phyloP scores from a whole-genome alignment of 2,329 filamentous ascomycete genomes.

The Nectriaceae sp. region DNA sequence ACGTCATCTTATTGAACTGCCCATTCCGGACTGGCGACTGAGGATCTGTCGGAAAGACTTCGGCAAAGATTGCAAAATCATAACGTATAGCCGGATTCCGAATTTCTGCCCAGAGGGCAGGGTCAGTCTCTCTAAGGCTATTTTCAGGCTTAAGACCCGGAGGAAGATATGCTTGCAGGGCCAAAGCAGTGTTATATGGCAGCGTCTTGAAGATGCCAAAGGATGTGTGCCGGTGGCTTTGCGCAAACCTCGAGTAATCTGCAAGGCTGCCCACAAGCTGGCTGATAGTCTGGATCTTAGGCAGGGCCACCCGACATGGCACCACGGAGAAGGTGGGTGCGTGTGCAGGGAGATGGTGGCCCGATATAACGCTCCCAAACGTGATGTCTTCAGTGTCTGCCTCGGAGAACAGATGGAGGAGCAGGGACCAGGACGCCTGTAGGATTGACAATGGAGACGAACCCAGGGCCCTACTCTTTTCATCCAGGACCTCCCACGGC shows the following conservation, averaged over 20 bases:
- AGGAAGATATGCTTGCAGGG: slow-evolving; percentile 32
- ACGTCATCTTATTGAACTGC: slow-evolving; percentile 1
- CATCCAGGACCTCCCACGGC: slow-evolving; percentile 11
- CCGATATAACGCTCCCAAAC: slow-evolving; percentile 37
- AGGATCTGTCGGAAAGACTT: neutral
- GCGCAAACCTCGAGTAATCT: slow-evolving; percentile 5
- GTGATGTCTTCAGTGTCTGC: slow-evolving; percentile 34
- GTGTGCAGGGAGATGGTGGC: slow-evolving; percentile 27
- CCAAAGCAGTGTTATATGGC: slow-evolving; percentile 38
- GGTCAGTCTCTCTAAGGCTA: neutral
- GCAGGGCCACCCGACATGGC: slow-evolving; percentile 31
- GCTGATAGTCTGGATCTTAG: slow-evolving; percentile 11
- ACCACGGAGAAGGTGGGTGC: slow-evolving; percentile 38
- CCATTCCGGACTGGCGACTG: too few relatives aligned
- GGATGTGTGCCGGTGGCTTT: slow-evolving; percentile 26
- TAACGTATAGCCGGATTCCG: neutral
- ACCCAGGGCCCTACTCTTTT: slow-evolving; percentile 21
- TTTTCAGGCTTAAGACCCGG: neutral
- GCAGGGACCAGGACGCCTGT: slow-evolving; percentile 37
- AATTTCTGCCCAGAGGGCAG: neutral
- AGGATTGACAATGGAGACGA: slow-evolving; percentile 35
- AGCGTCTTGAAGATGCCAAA: slow-evolving; percentile 29
- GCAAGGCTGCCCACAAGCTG: slow-evolving; percentile 18
- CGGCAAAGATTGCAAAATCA: neutral
- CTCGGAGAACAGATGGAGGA: slow-evolving; percentile 35